Percentiles rank a stretch among this genome's conserved stretches.
phyloP scores from a whole-genome alignment of 768 basidiomycete genomes.

The Candolleomyces aberdarensis region DNA sequence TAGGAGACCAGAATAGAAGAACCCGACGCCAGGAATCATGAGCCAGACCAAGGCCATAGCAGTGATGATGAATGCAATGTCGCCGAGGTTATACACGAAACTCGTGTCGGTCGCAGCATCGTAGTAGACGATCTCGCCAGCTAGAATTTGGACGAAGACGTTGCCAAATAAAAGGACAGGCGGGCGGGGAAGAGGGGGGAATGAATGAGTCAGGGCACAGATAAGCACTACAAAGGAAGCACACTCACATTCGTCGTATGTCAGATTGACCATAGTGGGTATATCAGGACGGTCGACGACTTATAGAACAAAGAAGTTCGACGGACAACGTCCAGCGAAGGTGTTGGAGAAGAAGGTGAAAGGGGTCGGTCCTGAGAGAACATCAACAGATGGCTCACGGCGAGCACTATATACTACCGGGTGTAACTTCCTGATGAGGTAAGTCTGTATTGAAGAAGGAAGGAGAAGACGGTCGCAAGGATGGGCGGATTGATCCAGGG shows the following conservation, averaged over 20 bases:
- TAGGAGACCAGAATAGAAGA: constrained; percentile 88
- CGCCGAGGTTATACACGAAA: constrained; percentile 44
- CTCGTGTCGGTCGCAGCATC: constrained; percentile 23
- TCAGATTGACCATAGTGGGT: constrained; percentile 29
- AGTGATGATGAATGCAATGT: constrained; percentile 57
- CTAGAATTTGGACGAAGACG: constrained; percentile 18
- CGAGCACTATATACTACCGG: constrained; percentile 1
- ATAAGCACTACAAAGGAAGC: background rate
- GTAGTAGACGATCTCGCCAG: constrained; percentile 32
- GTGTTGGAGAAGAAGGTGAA: background rate
- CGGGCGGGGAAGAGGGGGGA: no score
- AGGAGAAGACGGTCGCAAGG: no score
- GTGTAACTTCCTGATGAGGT: background rate
- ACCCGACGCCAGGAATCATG: constrained; percentile 84
- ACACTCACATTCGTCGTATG: constrained; percentile 28
- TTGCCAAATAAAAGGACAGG: background rate
- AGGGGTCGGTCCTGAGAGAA: background rate
- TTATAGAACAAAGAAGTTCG: background rate
- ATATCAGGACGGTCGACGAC: constrained; percentile 4
- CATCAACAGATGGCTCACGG: background rate
- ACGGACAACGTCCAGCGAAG: background rate
- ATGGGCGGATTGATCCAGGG: no score
- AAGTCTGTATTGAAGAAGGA: no score
- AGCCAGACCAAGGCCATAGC: constrained; percentile 81
- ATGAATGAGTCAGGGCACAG: background rate